Evolutionary conservation across 164 flowering plant genomes (phyloP).

Genomic region (Nymphaea thermarum): DNA sequence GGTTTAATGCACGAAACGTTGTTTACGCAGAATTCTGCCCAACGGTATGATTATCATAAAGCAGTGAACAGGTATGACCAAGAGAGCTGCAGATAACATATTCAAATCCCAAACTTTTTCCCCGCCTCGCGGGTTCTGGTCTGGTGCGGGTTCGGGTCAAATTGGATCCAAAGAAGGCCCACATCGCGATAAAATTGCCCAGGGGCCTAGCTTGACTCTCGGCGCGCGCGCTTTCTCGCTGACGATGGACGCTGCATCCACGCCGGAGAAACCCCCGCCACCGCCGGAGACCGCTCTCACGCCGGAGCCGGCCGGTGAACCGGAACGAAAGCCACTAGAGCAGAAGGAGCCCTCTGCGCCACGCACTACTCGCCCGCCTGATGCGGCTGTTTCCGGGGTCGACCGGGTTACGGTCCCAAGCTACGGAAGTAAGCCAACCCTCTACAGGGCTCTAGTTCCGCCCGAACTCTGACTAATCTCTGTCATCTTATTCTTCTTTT

Average conservation of each 20-base stretch:
- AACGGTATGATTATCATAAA: too few relatives aligned
- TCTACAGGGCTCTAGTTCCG: not conserved
- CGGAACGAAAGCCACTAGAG: constrained; percentile 6
- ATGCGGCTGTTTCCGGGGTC: constrained; percentile 9
- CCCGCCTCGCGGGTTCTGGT: too few relatives aligned
- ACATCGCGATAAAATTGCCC: too few relatives aligned
- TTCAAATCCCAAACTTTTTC: too few relatives aligned
- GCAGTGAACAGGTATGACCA: too few relatives aligned
- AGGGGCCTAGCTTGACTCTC: too few relatives aligned
- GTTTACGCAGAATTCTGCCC: too few relatives aligned
- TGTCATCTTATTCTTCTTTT: not conserved
- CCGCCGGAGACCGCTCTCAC: not conserved
- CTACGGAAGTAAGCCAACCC: constrained; percentile 36
- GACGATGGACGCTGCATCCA: not conserved
- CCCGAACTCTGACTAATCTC: constrained; percentile 1
- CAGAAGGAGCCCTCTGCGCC: constrained; percentile 10
- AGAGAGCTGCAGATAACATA: too few relatives aligned
- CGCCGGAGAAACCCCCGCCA: constrained; percentile 8
- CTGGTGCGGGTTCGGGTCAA: too few relatives aligned
- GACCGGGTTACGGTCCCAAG: constrained; percentile 33
- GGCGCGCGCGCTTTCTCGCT: not conserved
- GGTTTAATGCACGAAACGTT: too few relatives aligned
- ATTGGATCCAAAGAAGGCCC: too few relatives aligned
- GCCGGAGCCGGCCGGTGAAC: not conserved
- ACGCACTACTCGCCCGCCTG: constrained; percentile 12